Base-by-base conservation (phyloP, 2,329 filamentous ascomycete species). In the Cytospora piceicola region DNA sequence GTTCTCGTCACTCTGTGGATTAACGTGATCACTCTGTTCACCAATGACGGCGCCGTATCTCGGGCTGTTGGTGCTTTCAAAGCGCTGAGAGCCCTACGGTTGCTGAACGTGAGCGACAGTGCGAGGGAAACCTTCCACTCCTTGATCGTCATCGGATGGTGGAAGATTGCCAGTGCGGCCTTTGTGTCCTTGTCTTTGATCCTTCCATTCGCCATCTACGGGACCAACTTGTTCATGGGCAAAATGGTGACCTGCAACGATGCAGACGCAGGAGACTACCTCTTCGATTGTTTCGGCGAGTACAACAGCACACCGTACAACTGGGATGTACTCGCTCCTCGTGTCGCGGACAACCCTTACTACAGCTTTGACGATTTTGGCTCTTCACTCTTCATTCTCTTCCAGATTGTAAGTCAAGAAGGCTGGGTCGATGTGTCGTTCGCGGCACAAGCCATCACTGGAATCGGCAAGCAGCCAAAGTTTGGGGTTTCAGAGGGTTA, bases 391-490 rank as follows among this genome's bases (percentile, higher is more conserved):
- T 98, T 98, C 80, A 96, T 96, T 68, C 90, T 99, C 67, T 99
- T 97, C 80, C 94, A 98, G 76, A 97, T 99, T 77, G 94, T 98
- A 52, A 98, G 94, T 61, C 95, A 99, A 77, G 96, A 99, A 82
- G 95, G 95, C 39, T 99, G 96, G 95, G 89, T 89, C 14, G 93
- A 97, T 75, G 93, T 97, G n/a, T 92, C 95, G 75, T 94, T 91
- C 80, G 85, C 87, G 39, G 90, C 89, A 1, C 91, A 96, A 80
- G 87, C 88, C 36, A 95, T 98, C 70, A 94, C 89, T 1, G 93
- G 91, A 2, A 80, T 82, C 36, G 91, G 89, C 67, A 82, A 83
- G 32, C 95, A 98, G 73, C 94, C 94, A 0, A 74, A 86, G 60
- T 79, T 85, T 36, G 88, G 89, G 68, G 82, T 86, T 2, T 86